Conservation (phyloP, 495 filamentous ascomycete species). For the Pyrenula massariospora region DNA sequence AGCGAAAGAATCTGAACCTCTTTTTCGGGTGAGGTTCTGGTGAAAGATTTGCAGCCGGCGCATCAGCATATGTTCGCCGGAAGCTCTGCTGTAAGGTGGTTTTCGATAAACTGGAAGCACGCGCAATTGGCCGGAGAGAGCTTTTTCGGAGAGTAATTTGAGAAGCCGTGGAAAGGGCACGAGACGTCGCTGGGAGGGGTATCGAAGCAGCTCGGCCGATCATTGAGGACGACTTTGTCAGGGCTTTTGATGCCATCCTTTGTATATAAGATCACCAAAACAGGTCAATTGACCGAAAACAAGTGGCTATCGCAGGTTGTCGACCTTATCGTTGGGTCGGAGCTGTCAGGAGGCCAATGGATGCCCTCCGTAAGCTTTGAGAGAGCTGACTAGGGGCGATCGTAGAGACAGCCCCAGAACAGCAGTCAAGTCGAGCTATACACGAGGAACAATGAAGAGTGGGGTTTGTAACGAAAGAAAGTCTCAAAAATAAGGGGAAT, state of each 20-base stretch:
- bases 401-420: neutral
- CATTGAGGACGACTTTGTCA: neutral
- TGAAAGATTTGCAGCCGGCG: constrained; percentile 8
- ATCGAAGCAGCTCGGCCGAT: neutral
- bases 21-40: constrained; percentile 32
- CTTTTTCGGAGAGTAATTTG: neutral
- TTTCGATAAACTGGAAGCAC: neutral
- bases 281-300: too few relatives aligned
- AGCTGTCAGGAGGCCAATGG: neutral
- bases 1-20: constrained; percentile 41
- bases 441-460: neutral
- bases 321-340: too few relatives aligned
- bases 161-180: neutral
- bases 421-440: neutral
- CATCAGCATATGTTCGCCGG: constrained; percentile 25
- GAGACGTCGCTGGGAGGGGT: neutral
- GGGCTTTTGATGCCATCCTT: too few relatives aligned
- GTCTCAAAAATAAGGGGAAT: neutral
- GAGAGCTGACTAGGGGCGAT: neutral
- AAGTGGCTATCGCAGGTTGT: too few relatives aligned
- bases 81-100: constrained; percentile 15
- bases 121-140: neutral
- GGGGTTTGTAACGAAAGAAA: neutral
- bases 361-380: neutral
- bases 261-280: too few relatives aligned